These are phyloP conservation scores for Leccinum fibrillosum DNA, from an alignment of 768 basidiomycete genomes.

Conservation along the genomic window DNA sequence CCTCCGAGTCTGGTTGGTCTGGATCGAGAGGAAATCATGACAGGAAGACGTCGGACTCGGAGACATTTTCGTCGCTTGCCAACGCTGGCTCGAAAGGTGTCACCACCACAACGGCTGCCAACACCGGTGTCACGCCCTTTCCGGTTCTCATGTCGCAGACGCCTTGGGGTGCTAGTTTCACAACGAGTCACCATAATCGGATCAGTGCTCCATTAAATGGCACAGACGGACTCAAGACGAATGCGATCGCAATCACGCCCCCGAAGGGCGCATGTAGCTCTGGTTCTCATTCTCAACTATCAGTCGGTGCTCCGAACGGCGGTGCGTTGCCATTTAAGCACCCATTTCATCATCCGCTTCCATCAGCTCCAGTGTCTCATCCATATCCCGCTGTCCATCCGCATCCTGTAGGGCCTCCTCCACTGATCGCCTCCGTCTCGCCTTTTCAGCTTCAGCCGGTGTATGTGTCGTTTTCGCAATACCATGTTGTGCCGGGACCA, in stretches of 20 bases:
- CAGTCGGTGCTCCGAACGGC: not conserved
- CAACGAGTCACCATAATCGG: not conserved
- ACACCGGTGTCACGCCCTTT: conserved; percentile 12
- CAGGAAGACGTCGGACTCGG: too few relatives aligned
- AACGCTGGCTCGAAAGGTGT: too few relatives aligned
- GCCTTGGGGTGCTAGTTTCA: not conserved
- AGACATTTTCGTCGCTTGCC: too few relatives aligned
- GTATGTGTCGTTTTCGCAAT: conserved; percentile 21
- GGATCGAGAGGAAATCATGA: too few relatives aligned
- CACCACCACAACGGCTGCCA: not conserved
- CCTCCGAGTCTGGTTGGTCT: too few relatives aligned
- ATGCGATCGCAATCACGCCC: not conserved
- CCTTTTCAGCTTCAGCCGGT: conserved; percentile 16
- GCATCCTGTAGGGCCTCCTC: conserved; percentile 8
- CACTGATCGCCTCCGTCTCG: conserved; percentile 11
- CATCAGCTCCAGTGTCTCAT: conserved; percentile 6
- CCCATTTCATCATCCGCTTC: conserved; percentile 3
- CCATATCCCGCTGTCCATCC: not conserved
- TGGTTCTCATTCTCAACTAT: not conserved
- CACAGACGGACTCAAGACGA: conserved; percentile 7
- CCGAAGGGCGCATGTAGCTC: conserved; percentile 1
- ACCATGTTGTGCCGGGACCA: conserved; percentile 12
- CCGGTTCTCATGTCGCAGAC: conserved; percentile 17
- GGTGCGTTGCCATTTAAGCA: conserved; percentile 3
- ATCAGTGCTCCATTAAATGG: not conserved